Base-by-base conservation (phyloP, 768 basidiomycete genomes). In the Trametes elegans region DNA sequence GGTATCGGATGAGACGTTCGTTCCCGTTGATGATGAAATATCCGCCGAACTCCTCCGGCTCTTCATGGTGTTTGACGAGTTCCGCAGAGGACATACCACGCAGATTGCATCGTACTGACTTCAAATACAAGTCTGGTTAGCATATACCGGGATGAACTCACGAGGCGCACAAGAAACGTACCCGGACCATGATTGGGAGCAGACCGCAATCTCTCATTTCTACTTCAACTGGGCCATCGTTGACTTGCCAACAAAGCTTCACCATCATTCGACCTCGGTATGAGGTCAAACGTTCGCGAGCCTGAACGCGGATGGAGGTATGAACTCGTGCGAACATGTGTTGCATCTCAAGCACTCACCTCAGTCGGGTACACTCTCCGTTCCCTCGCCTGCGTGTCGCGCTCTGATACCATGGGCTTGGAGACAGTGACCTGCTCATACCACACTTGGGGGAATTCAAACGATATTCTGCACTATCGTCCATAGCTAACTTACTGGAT, bases 1-100 rank as follows among this genome's bases (percentile, higher is more conserved):
- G 85, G 74, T 94, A 98, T 59, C 97, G 93, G 62, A 99, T 95
- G 59, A 99, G 83, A 74, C 94, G 93, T 74, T 99, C 97, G 73
- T 98, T 98, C 58, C 97, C 97, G 70, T 99, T 99, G 71, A 99
- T 85, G 67, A 99, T 83, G 68, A 99, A 99, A 73, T 99, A 98
- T 26, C 96, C 97, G 48, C 97, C 97, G 66, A 98, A 98, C 71
- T 98, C 97, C 73, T 97, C 93, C 1, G 97, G 87, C 66, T 99
- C 97, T 78, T 99, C 97, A 68, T 96, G 89, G 58, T 87, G 87
- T 52, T 77, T 74, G 52, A 98, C 93, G 40, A 99, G 85, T 41
- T 93, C 88, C 8, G 88, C 81, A 8, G 96, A 90, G 2, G 93
- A 83, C 71, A 97, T 79, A 29, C 79, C 79, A 40, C 86, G 85